Percentiles rank a stretch among this genome's conserved stretches.
phyloP scores from a whole-genome alignment of 495 filamentous ascomycete genomes.

The Tuber brumale region DNA sequence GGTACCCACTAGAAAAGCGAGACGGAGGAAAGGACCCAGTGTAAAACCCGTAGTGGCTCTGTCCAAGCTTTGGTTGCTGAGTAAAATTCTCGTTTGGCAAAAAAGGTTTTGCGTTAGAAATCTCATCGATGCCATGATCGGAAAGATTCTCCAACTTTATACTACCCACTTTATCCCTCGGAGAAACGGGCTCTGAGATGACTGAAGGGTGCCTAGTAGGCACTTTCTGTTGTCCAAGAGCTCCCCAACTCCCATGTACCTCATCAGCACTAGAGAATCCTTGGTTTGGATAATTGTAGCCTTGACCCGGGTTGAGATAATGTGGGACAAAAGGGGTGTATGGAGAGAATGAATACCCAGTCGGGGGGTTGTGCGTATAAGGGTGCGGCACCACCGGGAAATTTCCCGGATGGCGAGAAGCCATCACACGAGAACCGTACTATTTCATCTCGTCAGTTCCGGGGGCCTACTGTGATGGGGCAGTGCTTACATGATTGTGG shows the following conservation, averaged over 20 bases:
- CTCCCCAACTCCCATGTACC: neutral
- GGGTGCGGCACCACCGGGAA: neutral
- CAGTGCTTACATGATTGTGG: neutral
- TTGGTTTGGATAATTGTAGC: neutral
- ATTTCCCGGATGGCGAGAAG: neutral
- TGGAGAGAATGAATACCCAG: neutral
- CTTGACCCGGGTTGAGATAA: neutral
- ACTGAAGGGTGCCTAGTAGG: neutral
- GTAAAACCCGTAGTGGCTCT: neutral
- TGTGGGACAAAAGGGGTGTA: neutral
- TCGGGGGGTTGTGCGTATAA: neutral
- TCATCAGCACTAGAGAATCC: neutral
- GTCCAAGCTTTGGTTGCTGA: neutral
- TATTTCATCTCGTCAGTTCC: neutral
- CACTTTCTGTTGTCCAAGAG: neutral
- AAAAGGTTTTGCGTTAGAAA: neutral
- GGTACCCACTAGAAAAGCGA: neutral
- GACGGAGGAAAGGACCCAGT: neutral
- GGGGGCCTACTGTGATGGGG: neutral
- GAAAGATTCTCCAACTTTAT: neutral
- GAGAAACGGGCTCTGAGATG: neutral
- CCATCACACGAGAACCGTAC: neutral
- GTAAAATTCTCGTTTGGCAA: neutral
- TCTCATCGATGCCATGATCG: neutral
- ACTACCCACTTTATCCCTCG: neutral